A percentile compares a stretch with the other conserved stretches of the same genome.
Conservation (phyloP, 78 protist species). For the Dictyostelium brefeldianum region DNA sequence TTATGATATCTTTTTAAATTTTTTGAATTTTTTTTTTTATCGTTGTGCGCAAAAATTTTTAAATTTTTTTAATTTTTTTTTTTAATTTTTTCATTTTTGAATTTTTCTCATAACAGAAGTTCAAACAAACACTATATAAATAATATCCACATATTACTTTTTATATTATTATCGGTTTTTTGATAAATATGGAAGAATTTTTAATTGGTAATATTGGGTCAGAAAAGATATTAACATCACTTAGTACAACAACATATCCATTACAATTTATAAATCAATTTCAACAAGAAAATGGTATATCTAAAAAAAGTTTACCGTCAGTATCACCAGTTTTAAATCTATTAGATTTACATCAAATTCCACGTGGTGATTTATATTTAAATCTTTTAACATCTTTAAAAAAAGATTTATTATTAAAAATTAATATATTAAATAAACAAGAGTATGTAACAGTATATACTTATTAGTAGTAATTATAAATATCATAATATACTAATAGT, state of each 20-base stretch:
- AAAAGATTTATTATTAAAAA: conserved; percentile 31
- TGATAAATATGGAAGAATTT: conserved; percentile 39
- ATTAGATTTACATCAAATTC: conserved; percentile 73
- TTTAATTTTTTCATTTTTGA: too few species aligned
- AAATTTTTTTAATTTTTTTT: too few species aligned
- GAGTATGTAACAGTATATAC: background rate
- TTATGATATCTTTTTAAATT: too few species aligned
- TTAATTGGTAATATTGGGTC: conserved; percentile 69
- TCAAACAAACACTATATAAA: background rate
- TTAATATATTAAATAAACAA: background rate
- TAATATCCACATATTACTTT: too few species aligned
- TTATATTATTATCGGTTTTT: background rate
- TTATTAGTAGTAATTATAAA: background rate
- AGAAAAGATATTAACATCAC: conserved; percentile 46
- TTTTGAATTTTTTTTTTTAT: too few species aligned
- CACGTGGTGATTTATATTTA: conserved; percentile 42
- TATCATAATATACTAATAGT: background rate
- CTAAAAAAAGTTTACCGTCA: conserved; percentile 38
- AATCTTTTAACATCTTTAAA: conserved; percentile 15
- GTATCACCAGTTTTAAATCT: conserved; percentile 63
- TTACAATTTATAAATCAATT: conserved; percentile 62
- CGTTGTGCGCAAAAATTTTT: too few species aligned
- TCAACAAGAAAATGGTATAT: conserved; percentile 50
- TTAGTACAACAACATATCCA: conserved; percentile 50
- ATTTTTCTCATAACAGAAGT: too few species aligned